Percentiles rank a stretch among this genome's conserved stretches.
Conservation (phyloP, 805 yeast species). For the Saccharomycodes ludwigii region DNA sequence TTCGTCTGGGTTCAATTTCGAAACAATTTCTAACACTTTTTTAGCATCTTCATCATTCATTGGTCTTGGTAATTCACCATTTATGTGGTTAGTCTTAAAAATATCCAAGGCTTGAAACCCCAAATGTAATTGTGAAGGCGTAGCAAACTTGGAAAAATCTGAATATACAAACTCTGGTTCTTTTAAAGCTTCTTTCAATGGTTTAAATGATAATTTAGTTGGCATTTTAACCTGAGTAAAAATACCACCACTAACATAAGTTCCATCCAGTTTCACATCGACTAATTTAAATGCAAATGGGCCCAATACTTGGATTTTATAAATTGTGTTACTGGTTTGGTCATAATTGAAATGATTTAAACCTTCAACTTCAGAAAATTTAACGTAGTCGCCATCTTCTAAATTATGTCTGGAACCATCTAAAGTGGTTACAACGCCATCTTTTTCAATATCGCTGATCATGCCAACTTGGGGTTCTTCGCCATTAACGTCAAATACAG, state of each 20-base stretch:
- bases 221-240: constrained; percentile 92
- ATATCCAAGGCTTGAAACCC: constrained; percentile 85
- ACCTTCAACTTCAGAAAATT: constrained; percentile 78
- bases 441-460: constrained; percentile 73
- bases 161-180: constrained; percentile 70
- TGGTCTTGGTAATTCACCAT: constrained; percentile 65
- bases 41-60: constrained; percentile 61
- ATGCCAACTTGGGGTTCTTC: constrained; percentile 86
- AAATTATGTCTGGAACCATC: constrained; percentile 89
- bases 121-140: constrained; percentile 80
- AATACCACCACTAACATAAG: constrained; percentile 72
- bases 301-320: constrained; percentile 74
- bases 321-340: constrained; percentile 62
- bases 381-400: constrained; percentile 84
- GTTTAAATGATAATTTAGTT: constrained; percentile 42
- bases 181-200: constrained; percentile 51
- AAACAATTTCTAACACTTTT: constrained; percentile 47
- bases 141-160: constrained; percentile 89
- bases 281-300: constrained; percentile 86
- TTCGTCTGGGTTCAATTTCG: constrained; percentile 43
- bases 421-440: constrained; percentile 88
- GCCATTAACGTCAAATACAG: constrained; percentile 76
- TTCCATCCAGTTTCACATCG: constrained; percentile 41
- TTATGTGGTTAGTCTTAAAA: constrained; percentile 48
- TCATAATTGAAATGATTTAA: constrained; percentile 57